Conservation (phyloP, 2,329 filamentous ascomycete species). For the Phoma herbarum region DNA sequence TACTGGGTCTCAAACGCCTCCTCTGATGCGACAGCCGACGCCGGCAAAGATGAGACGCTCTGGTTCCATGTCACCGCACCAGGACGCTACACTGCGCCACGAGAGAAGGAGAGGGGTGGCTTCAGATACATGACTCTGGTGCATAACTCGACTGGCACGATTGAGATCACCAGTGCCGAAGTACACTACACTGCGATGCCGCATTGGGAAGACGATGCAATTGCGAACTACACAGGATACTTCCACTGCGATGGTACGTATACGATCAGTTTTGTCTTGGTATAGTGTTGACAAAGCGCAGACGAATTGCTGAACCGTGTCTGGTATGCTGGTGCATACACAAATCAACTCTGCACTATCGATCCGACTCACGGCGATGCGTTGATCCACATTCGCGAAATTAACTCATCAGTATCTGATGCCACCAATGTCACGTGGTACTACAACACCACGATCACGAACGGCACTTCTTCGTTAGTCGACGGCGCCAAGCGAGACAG, state of each 20-base stretch:
- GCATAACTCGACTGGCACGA: slow-evolving; percentile 54
- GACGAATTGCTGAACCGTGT: slow-evolving; percentile 56
- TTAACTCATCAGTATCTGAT: slow-evolving; percentile 42
- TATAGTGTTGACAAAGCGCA: slow-evolving; percentile 25
- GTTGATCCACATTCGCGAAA: slow-evolving; percentile 44
- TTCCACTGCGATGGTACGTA: slow-evolving; percentile 53
- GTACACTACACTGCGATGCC: slow-evolving; percentile 59
- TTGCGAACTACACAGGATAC: slow-evolving; percentile 52
- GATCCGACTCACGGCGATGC: slow-evolving; percentile 49
- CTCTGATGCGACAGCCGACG: slow-evolving; percentile 58
- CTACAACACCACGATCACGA: slow-evolving; percentile 53
- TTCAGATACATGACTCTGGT: slow-evolving; percentile 59
- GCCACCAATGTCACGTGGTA: slow-evolving; percentile 52
- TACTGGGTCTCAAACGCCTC: slow-evolving; percentile 60
- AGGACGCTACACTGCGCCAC: slow-evolving; percentile 54
- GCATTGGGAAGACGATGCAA: slow-evolving; percentile 50
- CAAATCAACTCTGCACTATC: slow-evolving; percentile 53
- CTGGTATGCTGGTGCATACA: slow-evolving; percentile 56
- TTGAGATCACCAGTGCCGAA: slow-evolving; percentile 49
- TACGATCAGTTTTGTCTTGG: no score
- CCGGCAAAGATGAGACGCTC: slow-evolving; percentile 58
- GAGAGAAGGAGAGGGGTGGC: slow-evolving; percentile 55
- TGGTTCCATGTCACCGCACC: slow-evolving; percentile 56
- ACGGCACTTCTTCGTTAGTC: slow-evolving; percentile 50
- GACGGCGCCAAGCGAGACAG: slow-evolving; percentile 69